These are phyloP conservation scores for Moringa oleifera DNA, from an alignment of 345 rosid species.

Conservation along the genomic window DNA sequence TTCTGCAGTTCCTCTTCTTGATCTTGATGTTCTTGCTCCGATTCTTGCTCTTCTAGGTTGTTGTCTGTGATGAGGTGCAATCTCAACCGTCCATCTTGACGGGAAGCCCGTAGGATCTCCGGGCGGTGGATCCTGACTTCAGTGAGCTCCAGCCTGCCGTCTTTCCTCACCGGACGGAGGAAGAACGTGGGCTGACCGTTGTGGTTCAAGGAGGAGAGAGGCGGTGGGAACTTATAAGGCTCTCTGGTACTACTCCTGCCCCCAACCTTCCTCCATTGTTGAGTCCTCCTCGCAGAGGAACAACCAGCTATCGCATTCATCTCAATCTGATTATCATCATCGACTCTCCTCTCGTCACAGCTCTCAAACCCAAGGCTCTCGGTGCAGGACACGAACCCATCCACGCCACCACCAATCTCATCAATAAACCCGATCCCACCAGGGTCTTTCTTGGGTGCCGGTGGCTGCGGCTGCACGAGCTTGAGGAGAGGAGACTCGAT, in stretches of 20 bases:
- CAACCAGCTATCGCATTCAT: not conserved
- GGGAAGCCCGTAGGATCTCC: constrained; percentile 44
- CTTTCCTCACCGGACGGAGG: constrained; percentile 54
- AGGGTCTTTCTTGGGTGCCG: constrained; percentile 23
- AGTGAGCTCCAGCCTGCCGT: constrained; percentile 65
- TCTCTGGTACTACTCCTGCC: constrained; percentile 13
- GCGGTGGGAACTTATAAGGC: constrained; percentile 53
- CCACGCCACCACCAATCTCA: constrained; percentile 39
- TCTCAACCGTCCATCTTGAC: constrained; percentile 62
- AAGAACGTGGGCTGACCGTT: constrained; percentile 56
- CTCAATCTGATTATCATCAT: constrained; percentile 19
- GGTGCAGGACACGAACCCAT: constrained; percentile 68
- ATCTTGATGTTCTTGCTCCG: constrained; percentile 1
- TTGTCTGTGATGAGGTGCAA: constrained; percentile 42
- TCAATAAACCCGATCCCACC: constrained; percentile 39
- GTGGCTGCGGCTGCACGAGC: not conserved
- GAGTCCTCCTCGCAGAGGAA: not conserved
- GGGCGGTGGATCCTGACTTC: constrained; percentile 55
- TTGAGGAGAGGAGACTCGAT: constrained; percentile 25
- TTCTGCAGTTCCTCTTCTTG: constrained; percentile 20
- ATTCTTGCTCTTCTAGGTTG: too few relatives aligned
- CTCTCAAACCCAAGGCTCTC: constrained; percentile 93
- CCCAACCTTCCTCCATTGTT: constrained; percentile 12
- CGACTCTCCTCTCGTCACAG: constrained; percentile 45
- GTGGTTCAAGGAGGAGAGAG: constrained; percentile 51